Conservation (phyloP, 1,284 basidiomycete species). For the Leccinum angustisporum region DNA sequence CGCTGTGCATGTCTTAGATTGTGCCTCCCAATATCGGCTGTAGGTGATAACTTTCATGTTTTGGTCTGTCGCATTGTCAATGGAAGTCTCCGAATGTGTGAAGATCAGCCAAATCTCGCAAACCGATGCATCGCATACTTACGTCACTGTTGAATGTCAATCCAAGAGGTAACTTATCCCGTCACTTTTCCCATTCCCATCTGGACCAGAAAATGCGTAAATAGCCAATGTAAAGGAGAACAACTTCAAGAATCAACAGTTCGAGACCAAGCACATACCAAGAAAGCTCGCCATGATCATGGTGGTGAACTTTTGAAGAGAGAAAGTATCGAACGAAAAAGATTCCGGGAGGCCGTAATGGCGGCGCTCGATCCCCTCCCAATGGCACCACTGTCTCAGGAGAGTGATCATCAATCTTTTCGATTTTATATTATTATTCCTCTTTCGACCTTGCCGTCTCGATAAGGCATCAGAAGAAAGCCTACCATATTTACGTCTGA, state of each 20-base stretch:
- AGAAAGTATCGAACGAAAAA: slow-evolving; percentile 76
- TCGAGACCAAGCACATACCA: slow-evolving; percentile 79
- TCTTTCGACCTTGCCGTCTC: neutral
- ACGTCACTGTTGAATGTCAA: slow-evolving; percentile 86
- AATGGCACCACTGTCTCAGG: neutral
- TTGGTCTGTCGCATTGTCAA: neutral
- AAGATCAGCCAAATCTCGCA: neutral
- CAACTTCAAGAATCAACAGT: slow-evolving; percentile 60
- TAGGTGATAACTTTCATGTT: neutral
- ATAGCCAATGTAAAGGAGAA: neutral
- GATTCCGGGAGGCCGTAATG: slow-evolving; percentile 63
- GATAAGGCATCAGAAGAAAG: neutral
- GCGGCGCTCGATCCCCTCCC: slow-evolving; percentile 51
- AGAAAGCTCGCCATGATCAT: slow-evolving; percentile 91
- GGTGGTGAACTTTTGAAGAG: slow-evolving; percentile 85
- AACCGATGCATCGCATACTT: slow-evolving; percentile 60
- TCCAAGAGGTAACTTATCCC: neutral
- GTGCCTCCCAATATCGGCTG: neutral
- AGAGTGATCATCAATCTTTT: neutral
- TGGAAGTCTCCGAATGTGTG: neutral
- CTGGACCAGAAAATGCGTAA: neutral
- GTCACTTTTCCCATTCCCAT: neutral
- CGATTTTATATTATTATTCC: neutral
- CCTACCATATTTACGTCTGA: neutral
- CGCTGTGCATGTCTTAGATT: neutral